Percentiles rank a stretch among this genome's conserved stretches.
phyloP scores from a whole-genome alignment of 2,329 filamentous ascomycete genomes.

The Botrytis tulipae region DNA sequence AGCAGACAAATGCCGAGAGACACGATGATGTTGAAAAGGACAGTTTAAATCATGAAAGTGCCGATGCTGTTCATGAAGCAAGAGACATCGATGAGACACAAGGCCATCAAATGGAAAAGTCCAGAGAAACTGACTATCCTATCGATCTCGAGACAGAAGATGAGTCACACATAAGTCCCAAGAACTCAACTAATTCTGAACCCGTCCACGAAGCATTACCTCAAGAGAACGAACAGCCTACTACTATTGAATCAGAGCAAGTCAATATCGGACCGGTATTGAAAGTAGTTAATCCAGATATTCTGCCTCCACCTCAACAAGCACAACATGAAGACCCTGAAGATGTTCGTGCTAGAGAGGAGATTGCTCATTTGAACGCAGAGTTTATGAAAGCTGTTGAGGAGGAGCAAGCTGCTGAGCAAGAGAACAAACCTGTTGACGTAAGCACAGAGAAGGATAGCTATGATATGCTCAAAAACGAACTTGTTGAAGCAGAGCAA shows the following conservation, averaged over 20 bases:
- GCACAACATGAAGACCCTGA: constrained; percentile 25
- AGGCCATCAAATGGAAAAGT: background rate
- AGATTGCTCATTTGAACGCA: constrained; percentile 33
- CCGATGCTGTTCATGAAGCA: background rate
- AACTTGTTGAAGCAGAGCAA: background rate
- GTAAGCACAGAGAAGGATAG: background rate
- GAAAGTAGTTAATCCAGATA: background rate
- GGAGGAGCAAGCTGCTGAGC: constrained; percentile 14
- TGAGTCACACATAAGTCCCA: background rate
- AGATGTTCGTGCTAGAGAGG: constrained; percentile 32
- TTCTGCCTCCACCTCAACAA: background rate
- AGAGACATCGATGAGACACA: background rate
- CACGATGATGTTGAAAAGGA: background rate
- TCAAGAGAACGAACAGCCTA: background rate
- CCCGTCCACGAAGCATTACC: background rate
- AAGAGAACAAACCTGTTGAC: background rate
- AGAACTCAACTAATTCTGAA: background rate
- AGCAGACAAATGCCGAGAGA: background rate
- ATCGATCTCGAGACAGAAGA: background rate
- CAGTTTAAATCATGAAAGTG: too few species aligned
- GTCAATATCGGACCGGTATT: background rate
- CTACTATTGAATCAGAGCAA: background rate
- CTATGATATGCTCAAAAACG: background rate
- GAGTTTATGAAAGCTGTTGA: constrained; percentile 28
- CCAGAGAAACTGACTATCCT: background rate